These are phyloP conservation scores for Antitrichia curtipendula DNA, from an alignment of 225 moss, liverwort and hornwort species.

Conservation along the genomic window DNA sequence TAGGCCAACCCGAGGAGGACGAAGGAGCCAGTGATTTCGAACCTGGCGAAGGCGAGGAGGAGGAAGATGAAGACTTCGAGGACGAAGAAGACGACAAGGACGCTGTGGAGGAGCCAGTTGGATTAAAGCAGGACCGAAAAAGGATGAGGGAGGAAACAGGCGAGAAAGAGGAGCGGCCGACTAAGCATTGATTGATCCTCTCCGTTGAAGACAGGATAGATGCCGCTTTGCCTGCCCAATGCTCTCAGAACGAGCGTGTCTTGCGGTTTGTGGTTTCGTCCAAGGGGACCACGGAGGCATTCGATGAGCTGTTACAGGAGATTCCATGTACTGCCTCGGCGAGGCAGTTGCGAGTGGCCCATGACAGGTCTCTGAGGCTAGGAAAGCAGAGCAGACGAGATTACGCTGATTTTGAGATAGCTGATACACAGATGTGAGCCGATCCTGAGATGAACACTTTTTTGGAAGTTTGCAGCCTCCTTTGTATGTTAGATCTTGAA, in stretches of 20 bases:
- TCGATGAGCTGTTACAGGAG: not conserved
- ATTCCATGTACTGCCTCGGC: not conserved
- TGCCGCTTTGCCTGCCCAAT: not conserved
- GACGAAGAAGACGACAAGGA: conserved; percentile 55
- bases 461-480: conserved; percentile 28
- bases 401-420: conserved; percentile 23
- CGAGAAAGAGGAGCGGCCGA: conserved; percentile 43
- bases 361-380: conserved; percentile 1
- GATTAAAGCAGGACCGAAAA: conserved; percentile 33
- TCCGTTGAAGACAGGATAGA: not conserved
- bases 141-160: conserved; percentile 53
- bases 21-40: conserved; percentile 84
- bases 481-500: conserved; percentile 28
- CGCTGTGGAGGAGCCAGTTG: conserved; percentile 19
- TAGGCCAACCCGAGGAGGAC: conserved; percentile 57
- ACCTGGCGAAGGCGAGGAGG: conserved; percentile 62
- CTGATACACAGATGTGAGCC: conserved; percentile 20
- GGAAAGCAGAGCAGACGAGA: conserved; percentile 14
- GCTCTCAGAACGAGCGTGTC: conserved; percentile 1
- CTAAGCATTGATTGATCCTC: conserved; percentile 34
- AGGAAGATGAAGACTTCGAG: conserved; percentile 59
- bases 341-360: not conserved
- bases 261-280: not conserved
- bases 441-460: conserved; percentile 13
- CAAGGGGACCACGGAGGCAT: not conserved